Evolutionary conservation across 176 grass and related monocot species (phyloP), one percentile per base, ranked within the genome.

Genomic region (Microstegium vimineum): DNA sequence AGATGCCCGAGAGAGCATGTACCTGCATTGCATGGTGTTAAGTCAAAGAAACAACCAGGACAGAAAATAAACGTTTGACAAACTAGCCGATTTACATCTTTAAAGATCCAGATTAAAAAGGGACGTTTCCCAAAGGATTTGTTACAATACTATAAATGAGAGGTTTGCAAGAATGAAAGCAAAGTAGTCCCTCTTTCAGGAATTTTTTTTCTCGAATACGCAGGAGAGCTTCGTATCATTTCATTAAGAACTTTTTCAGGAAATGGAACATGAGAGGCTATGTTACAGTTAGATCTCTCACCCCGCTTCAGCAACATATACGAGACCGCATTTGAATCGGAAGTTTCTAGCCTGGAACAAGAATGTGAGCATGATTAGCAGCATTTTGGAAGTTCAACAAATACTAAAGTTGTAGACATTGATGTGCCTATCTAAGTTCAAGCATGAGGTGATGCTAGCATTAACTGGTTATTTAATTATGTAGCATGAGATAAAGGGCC

Each of bases 261-360:
- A 70, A 81, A 85, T 62, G 43, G 35, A 85, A 63, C 20, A 69
- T 79, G 38, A 79, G 25, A 62, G 6, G 23, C 26, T 66, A 31
- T 10, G 73, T 71, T 77, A 89, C 1, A 31, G 56, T 47, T 73
- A 77, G 37, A 77, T 82, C 40, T 62, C 86, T 86, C 90, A 99
- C 96, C 96, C 96, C 81, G 93, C 87, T 66, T 99, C 96, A 22
- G 93, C 96, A 90, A 99, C 96, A 90, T 99, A 95, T 71, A 99
- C 96, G 30, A 99, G 96, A 79, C 93, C 96, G 75, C 96, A 99
- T 91, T 99, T 95, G 87, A 99, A 99, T 57, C 96, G 89, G 57
- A 99, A 99, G 83, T 99, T 99, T 85, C 96, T 84, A 74, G 93
- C 96, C 96, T 99, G 89, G 85, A 88, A 83, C 66, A 45, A 18